phyloP scores from a whole-genome alignment of 1,284 basidiomycete genomes.

The Earliella scabrosa region DNA sequence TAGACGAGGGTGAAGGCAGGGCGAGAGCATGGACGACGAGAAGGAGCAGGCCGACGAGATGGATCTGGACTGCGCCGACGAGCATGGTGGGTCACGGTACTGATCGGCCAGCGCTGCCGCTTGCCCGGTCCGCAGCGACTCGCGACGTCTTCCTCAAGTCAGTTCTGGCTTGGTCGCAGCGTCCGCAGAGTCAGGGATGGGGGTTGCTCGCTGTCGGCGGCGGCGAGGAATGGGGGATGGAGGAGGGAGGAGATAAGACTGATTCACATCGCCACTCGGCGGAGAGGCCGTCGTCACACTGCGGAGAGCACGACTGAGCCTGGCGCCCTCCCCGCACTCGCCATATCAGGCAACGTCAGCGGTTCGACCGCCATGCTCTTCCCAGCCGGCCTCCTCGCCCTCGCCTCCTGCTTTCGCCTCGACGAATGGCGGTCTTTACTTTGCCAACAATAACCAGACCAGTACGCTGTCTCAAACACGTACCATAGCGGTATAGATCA shows the following conservation, averaged over 20 bases:
- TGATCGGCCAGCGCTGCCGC: slow-evolving; percentile 3
- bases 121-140: slow-evolving; percentile 9
- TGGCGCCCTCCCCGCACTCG: slow-evolving; percentile 6
- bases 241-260: not conserved
- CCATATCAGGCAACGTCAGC: slow-evolving; percentile 9
- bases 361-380: not conserved
- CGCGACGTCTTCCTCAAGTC: too few species aligned
- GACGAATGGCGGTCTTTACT: too few species aligned
- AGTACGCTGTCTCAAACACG: too few species aligned
- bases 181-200: too few species aligned
- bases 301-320: slow-evolving; percentile 8
- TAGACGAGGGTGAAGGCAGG: not conserved
- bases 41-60: slow-evolving; percentile 5
- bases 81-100: slow-evolving; percentile 14
- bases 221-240: not conserved
- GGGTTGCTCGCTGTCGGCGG: not conserved
- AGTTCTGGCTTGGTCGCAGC: too few species aligned
- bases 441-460: not conserved
- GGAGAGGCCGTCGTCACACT: not conserved
- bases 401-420: not conserved
- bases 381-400: too few species aligned
- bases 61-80: slow-evolving; percentile 5
- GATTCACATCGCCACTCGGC: not conserved
- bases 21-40: not conserved
- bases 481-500: too few species aligned